phyloP scores from a whole-genome alignment of 1,139 yeast genomes.

The Kluyveromyces marxianus region DNA sequence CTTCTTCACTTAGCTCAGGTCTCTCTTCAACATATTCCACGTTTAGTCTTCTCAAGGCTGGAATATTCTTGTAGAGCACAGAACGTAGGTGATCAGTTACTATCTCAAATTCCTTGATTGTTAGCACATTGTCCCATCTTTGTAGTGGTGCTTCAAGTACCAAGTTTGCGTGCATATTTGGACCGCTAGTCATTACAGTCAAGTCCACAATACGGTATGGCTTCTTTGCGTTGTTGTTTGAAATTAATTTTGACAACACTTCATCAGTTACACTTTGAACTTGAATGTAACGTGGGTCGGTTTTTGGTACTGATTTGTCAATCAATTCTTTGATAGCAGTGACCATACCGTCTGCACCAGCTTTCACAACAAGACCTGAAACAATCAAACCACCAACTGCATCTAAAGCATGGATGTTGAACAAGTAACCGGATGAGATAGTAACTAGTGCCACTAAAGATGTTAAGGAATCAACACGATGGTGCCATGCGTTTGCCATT shows the following conservation, averaged over 20 bases:
- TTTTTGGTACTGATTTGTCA: slow-evolving; percentile 45
- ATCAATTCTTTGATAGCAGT: slow-evolving; percentile 68
- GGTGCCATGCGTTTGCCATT: slow-evolving; percentile 98
- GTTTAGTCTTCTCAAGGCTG: slow-evolving; percentile 29
- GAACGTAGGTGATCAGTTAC: slow-evolving; percentile 34
- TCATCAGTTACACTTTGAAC: slow-evolving; percentile 35
- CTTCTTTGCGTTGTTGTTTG: slow-evolving; percentile 33
- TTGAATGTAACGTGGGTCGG: slow-evolving; percentile 36
- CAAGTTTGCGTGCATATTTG: slow-evolving; percentile 43
- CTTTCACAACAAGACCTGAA: slow-evolving; percentile 69
- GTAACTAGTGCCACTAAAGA: slow-evolving; percentile 86
- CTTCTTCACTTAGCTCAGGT: slow-evolving; percentile 20
- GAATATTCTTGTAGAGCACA: slow-evolving; percentile 20
- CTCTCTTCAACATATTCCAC: slow-evolving; percentile 32
- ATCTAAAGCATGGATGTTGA: slow-evolving; percentile 77
- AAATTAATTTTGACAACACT: slow-evolving; percentile 29
- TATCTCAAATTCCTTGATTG: slow-evolving; percentile 39
- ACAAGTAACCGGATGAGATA: slow-evolving; percentile 75
- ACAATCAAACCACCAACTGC: slow-evolving; percentile 87
- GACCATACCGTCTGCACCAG: slow-evolving; percentile 71
- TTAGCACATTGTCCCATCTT: slow-evolving; percentile 38
- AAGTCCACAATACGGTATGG: slow-evolving; percentile 40
- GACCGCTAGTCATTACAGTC: slow-evolving; percentile 63
- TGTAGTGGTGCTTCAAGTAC: slow-evolving; percentile 37
- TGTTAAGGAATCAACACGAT: slow-evolving; percentile 89